Evolutionary conservation across 208 protist genomes (phyloP), one percentile per base, ranked within the genome.

Genomic region (Crithidia sp.): DNA sequence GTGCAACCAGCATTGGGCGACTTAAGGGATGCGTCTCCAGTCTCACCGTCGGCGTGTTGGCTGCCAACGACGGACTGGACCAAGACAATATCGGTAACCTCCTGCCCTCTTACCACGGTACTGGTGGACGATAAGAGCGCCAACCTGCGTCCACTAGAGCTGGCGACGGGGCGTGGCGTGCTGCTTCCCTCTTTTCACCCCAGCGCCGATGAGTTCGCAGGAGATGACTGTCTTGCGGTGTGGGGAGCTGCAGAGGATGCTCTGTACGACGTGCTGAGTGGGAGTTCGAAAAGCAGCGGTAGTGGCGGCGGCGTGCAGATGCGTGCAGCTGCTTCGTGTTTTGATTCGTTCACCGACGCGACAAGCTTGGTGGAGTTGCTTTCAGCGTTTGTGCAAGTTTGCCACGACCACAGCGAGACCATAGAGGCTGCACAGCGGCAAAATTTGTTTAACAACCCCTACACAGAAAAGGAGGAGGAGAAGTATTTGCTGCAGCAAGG

Each of bases 61-160:
- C 49, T 58, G 45, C n/a, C 28, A 28, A 1, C 28, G 28, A 10
- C 7, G 7, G 59, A 72, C 14, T 83, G 83, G 69, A 43, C 41
- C 55, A 93, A 90, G 66, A 74, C 76, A 4, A 40, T 90, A 5
- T 10, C 62, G 17, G 77, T 87, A 14, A 49, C 63, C 0, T 58
- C 64, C 3, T 49, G 36, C 16, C 83, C 88, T 28, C 68, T 80
- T 19, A 84, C 85, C 8, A 81, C 85, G 61, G 37, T 93, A 39
- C 81, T 93, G 4, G 40, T 90, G n/a, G 88, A 93, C 68, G 83
- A 90, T 55, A 80, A 43, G 13, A 63, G 50, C 14, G 66, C 17
- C 16, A 89, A 87, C 45, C 86, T 89, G 64, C 37, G 82, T 19
- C 12, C 73, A 16, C 52, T 56, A 7, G 85, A 93, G 52, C 72